Evolutionary conservation across 2,329 filamentous ascomycete species (phyloP).

Genomic region (Talaromyces sp.): DNA sequence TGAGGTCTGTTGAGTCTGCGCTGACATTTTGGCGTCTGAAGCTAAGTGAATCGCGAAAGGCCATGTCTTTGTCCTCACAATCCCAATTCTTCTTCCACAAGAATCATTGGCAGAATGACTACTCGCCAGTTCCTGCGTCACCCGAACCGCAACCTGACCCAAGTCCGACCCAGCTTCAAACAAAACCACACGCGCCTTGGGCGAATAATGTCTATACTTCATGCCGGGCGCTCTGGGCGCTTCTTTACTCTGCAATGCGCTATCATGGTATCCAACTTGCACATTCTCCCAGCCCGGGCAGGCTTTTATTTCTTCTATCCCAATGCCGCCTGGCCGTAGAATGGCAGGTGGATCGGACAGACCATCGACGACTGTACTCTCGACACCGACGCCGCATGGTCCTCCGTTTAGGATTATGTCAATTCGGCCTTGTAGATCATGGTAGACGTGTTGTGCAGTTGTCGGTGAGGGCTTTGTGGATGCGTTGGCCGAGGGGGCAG

Average conservation of each 20-base stretch:
- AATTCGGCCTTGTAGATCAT: constrained; percentile 80
- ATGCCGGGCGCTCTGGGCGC: constrained; percentile 86
- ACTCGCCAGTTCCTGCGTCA: constrained; percentile 32
- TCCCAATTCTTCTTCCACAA: constrained; percentile 31
- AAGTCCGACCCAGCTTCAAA: constrained; percentile 60
- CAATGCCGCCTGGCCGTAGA: constrained; percentile 80
- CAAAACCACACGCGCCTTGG: constrained; percentile 78
- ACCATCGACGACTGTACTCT: constrained; percentile 95
- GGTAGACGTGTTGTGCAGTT: constrained; percentile 79
- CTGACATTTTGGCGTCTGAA: constrained; percentile 18
- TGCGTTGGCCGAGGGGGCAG: constrained; percentile 90
- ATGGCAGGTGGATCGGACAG: constrained; percentile 76
- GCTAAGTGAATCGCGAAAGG: constrained; percentile 28
- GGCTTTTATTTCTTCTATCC: constrained; percentile 70
- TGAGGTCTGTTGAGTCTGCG: neutral
- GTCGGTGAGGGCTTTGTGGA: constrained; percentile 92
- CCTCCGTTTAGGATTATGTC: constrained; percentile 87
- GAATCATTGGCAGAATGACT: constrained; percentile 23
- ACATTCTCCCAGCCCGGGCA: constrained; percentile 80
- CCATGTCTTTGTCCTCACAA: constrained; percentile 41
- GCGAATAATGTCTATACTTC: constrained; percentile 99
- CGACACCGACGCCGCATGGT: constrained; percentile 80
- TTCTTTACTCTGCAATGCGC: constrained; percentile 60
- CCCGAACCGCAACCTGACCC: constrained; percentile 29
- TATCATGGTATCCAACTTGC: constrained; percentile 73